Base-by-base conservation (phyloP, 2,329 filamentous ascomycete species). In the Apiospora pterosperma region DNA sequence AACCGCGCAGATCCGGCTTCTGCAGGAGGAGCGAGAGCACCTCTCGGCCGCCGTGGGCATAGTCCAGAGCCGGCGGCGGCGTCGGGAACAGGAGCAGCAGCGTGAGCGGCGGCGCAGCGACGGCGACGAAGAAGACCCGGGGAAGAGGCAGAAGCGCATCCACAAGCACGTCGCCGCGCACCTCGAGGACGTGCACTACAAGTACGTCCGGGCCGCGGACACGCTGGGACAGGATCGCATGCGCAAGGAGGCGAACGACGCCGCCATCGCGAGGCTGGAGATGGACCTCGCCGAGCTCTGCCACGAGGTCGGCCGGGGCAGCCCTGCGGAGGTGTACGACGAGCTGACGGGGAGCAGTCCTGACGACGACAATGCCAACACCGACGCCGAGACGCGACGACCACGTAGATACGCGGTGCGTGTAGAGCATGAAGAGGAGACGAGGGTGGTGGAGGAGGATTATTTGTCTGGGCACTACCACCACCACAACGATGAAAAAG, bases 131-230 rank as follows among this genome's bases (percentile, higher is more conserved):
- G 23, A 6, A 55, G 16, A 2, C 48, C 28, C 3, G 48, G 61
- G 59, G 41, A 59, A 62, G n/a, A 59, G 62, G 25, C 39, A 64
- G 11, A 21, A n/a, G 4, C 66, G 66, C 36, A 62, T 71, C 28
- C 61, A 52, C 28, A 63, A 62, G 6, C 68, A 71, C 21, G 21
- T 71, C 19, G 39, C 59, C 3, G n/a, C 23, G 10, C 64, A 66
- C 23, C 16, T 69, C 11, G 55, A 41, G 14, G 69, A 73, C 0
- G 36, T 64, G 14, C 25, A 62, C 16, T 64, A 58, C 44, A 38
- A 60, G 36, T 55, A 34, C 36, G 4, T n/a, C 25, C 25, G 28
- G 16, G 34, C 34, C 28, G 28, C 21, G 16, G 19, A 36, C 16
- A 25, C 19, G 25, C 31, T 66, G 21, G 31, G 38, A 19, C 8